phyloP scores from a whole-genome alignment of 2,329 filamentous ascomycete genomes.

The Aspergillus novoparasiticus region DNA sequence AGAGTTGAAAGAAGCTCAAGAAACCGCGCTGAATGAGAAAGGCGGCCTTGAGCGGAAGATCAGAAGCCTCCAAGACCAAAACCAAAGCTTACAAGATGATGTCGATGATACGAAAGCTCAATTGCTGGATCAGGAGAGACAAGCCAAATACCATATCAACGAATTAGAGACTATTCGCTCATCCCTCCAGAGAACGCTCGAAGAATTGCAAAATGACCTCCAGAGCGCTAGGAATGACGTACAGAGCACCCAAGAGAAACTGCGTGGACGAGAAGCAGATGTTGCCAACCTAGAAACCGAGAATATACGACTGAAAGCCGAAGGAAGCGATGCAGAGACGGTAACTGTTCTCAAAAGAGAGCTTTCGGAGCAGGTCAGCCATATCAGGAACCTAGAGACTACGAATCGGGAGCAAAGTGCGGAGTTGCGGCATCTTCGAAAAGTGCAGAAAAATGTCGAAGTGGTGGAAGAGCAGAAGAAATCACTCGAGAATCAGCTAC shows the following conservation, averaged over 20 bases:
- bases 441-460: constrained; percentile 82
- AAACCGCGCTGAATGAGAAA: constrained; percentile 58
- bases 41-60: constrained; percentile 58
- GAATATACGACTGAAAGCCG: constrained; percentile 78
- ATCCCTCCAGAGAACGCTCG: constrained; percentile 58
- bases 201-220: constrained; percentile 54
- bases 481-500: constrained; percentile 74
- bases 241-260: constrained; percentile 64
- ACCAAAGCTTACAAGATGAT: constrained; percentile 75
- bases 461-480: constrained; percentile 95
- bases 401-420: constrained; percentile 75
- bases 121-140: constrained; percentile 68
- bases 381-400: constrained; percentile 81
- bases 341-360: constrained; percentile 83
- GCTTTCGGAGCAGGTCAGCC: constrained; percentile 86
- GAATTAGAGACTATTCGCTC: constrained; percentile 65
- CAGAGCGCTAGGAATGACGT: constrained; percentile 61
- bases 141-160: constrained; percentile 60
- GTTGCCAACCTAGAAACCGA: constrained; percentile 79
- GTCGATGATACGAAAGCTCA: constrained; percentile 79
- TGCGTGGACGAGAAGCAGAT: constrained; percentile 70
- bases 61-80: constrained; percentile 66
- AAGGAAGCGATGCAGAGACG: constrained; percentile 83
- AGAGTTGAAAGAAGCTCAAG: constrained; percentile 59
- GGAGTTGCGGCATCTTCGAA: constrained; percentile 80